Evolutionary conservation across 805 yeast genomes (phyloP), one percentile per base, ranked within the genome.

Genomic region (Deakozyma indianensis): DNA sequence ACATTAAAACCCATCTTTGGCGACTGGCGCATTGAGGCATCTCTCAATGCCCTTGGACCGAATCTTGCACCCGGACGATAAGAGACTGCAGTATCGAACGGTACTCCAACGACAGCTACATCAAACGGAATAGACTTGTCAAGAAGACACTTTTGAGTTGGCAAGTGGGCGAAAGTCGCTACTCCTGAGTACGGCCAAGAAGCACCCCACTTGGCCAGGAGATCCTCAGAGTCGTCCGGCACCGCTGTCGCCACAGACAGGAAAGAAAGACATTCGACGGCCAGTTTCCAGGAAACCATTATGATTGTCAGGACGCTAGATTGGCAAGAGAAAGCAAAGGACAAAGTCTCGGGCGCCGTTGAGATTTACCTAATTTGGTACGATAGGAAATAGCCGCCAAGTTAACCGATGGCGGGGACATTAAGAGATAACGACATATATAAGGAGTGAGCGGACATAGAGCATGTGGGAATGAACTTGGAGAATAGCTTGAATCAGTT

Each of bases 31-130:
- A 54, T 56, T 16, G 64, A 60, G 3, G 65, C 65, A 3, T 56
- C 61, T 11, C 67, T 52, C 42, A 62, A 58, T 5, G 63, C 64
- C 18, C 65, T 50, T 3, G 82, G 94, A 2, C 94, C 94, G 61
- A 83, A 83, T 45, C 94, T 64, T 1, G 94, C 88, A 4, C 94
- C 94, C 0, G 88, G 73, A 43, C 94, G 69, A 59, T 77, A 83
- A 0, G 87, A 72, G 0, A 78, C 79, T 0, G 90, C 90, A 4
- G 92, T 83, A 56, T 83, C 94, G 53, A 83, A 84, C 0, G 94
- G 94, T 1, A 81, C 80, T 3, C 94, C 94, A 46, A 83, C 69
- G 14, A 84, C 51, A 0, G 79, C 94, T 43, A 84, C 71, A 53
- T 84, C 94, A 52, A 70, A 85, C 1, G 64, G 54, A 4, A 50